Conservation (phyloP, 169 alveolate species). For the Plasmodium yoelii region DNA sequence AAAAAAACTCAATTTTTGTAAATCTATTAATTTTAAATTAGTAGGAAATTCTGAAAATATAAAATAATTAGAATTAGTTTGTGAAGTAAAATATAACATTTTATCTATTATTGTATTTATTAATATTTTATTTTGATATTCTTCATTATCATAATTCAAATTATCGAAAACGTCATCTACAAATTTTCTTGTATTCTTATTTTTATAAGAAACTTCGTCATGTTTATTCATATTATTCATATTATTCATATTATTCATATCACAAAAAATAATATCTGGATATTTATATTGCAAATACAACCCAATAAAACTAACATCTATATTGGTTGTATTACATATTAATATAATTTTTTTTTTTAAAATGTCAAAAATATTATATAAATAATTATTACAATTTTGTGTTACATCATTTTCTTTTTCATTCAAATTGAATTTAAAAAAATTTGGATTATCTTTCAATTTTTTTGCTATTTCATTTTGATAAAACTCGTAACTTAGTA, state of each 20-base stretch:
- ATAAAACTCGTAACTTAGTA: too few relatives aligned
- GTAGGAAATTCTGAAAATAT: conserved; percentile 55
- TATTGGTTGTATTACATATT: conserved; percentile 38
- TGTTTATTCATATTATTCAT: too few relatives aligned
- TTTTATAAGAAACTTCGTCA: background rate
- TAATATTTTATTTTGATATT: background rate
- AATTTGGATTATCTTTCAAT: background rate
- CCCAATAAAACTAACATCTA: conserved; percentile 38
- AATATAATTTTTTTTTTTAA: conserved; percentile 34
- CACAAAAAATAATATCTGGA: conserved; percentile 33
- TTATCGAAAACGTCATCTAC: conserved; percentile 12
- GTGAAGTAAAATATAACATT: conserved; percentile 23
- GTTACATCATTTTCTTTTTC: background rate
- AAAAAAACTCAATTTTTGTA: conserved; percentile 34
- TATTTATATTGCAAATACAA: conserved; percentile 54
- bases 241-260: conserved; percentile 13
- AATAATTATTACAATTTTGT: background rate
- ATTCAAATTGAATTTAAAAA: conserved; percentile 22
- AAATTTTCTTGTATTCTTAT: background rate
- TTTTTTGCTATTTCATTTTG: background rate
- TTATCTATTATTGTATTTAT: conserved; percentile 33
- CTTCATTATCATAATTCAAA: background rate
- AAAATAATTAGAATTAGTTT: conserved; percentile 33
- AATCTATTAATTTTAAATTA: conserved; percentile 43
- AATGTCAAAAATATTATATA: conserved; percentile 15